A percentile compares a stretch with the other conserved stretches of the same genome.
Conservation (phyloP, 352 stramenopile genomes). For the Phytophthora colocasiae region DNA sequence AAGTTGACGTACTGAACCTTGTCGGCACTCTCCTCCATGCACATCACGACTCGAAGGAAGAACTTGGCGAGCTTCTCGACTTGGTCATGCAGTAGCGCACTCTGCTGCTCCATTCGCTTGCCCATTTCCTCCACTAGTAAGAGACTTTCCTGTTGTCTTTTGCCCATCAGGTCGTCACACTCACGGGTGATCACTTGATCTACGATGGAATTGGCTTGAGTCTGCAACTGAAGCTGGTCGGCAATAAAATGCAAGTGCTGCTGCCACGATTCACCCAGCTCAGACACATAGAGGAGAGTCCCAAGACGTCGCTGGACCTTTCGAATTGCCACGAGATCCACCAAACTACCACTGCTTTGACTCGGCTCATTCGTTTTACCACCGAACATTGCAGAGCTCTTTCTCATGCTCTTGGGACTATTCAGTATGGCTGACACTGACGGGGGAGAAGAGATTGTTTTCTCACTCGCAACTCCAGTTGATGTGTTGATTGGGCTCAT, state of each 20-base stretch:
- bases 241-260: constrained; percentile 56
- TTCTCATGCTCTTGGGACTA: constrained; percentile 11
- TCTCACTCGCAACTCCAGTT: constrained; percentile 13
- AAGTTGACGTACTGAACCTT: constrained; percentile 71
- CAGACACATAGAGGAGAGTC: constrained; percentile 74
- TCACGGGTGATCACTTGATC: constrained; percentile 61
- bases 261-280: constrained; percentile 63
- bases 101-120: constrained; percentile 63
- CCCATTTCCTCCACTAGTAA: constrained; percentile 70
- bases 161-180: constrained; percentile 61
- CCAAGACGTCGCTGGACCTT: constrained; percentile 80
- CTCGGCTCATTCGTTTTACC: constrained; percentile 9
- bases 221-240: constrained; percentile 67
- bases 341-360: constrained; percentile 8
- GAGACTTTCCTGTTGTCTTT: constrained; percentile 55
- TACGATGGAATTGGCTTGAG: constrained; percentile 70
- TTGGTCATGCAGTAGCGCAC: constrained; percentile 55
- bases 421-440: constrained; percentile 11
- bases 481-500: constrained; percentile 12
- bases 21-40: constrained; percentile 64
- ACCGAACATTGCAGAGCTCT: constrained; percentile 19
- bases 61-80: constrained; percentile 74
- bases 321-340: constrained; percentile 85
- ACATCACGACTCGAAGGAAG: constrained; percentile 54
- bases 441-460: background rate